Evolutionary conservation across 2,329 filamentous ascomycete genomes (phyloP), one percentile per base, ranked within the genome.

Genomic region (Paraphaeosphaeria minitans): DNA sequence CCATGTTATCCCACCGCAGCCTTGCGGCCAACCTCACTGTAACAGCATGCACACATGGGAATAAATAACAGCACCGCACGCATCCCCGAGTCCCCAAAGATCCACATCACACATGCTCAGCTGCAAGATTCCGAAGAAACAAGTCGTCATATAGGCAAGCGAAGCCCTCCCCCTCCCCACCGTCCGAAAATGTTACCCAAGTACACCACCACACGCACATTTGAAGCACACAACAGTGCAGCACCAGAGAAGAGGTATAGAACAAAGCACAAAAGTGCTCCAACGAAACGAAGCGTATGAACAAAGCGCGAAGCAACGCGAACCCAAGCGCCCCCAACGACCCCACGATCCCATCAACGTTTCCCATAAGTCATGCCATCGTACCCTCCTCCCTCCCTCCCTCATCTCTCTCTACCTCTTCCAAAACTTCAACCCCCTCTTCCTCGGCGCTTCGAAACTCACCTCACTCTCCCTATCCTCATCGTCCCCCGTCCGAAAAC

Each of bases 361-460:
- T n/a, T n/a, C n/a, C n/a, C n/a, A 43, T 53, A 42, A 52, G 21
- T 43, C 49, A 52, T 52, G 33, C 42, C 14, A 29, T 53, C 50
- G 33, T 53, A 57, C 47, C 6, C 12, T 29, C 8, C 10, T 31
- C 29, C 49, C 43, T 35, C 3, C 31, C 22, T 14, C 27, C 37
- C 1, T 9, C 24, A 37, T 19, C 4, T 6, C 39, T 9, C 16
- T 22, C 13, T 37, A 9, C 16, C 27, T 63, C 37, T 63, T 61
- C 76, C 74, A 74, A 64, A 76, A 73, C 73, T 74, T 75, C 75
- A 71, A 77, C 65, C 69, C 73, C 59, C 60, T 70, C 63, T 79
- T 80, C 53, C 75, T 68, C n/a, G 70, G 69, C 31, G 66, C 60
- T 37, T 70, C 67, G 59, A 75, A 76, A 46, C 71, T 73, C 55